phyloP scores from a whole-genome alignment of 148 eudicot genomes.

The Bassia scoparia region DNA sequence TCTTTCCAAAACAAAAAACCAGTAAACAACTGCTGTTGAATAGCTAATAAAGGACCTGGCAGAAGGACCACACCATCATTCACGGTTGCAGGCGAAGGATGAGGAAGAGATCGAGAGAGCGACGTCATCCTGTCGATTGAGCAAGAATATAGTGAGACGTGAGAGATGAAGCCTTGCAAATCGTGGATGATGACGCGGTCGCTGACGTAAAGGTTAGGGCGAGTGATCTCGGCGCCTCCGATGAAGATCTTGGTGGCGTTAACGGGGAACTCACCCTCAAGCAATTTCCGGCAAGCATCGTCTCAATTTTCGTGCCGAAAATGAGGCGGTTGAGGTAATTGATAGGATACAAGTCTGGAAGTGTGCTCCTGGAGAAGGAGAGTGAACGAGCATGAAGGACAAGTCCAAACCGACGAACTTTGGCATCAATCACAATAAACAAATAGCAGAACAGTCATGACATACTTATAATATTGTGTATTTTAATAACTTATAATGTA shows the following conservation, averaged over 20 bases:
- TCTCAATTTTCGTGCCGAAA: conserved; percentile 66
- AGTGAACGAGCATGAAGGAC: conserved; percentile 59
- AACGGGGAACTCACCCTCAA: conserved; percentile 45
- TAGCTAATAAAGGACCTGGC: no score
- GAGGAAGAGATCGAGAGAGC: conserved; percentile 42
- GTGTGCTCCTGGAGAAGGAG: conserved; percentile 71
- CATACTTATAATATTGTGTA: no score
- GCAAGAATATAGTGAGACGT: conserved; percentile 69
- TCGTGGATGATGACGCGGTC: conserved; percentile 54
- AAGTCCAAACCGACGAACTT: conserved; percentile 52
- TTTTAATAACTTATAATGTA: no score
- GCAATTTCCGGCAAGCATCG: conserved; percentile 57
- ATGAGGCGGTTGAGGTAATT: conserved; percentile 46
- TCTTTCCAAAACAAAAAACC: no score
- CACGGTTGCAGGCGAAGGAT: conserved; percentile 37
- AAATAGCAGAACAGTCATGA: no score
- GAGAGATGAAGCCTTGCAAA: conserved; percentile 62
- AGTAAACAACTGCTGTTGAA: no score
- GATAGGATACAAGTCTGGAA: conserved; percentile 53
- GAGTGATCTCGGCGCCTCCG: conserved; percentile 56
- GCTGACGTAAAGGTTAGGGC: conserved; percentile 42
- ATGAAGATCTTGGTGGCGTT: conserved; percentile 39
- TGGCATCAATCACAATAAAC: no score
- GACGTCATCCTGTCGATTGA: conserved; percentile 47
- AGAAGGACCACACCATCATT: conserved; percentile 47